A percentile compares a stretch with the other conserved stretches of the same genome.
phyloP scores from a whole-genome alignment of 192 early-diverging fungal genomes.

The Coemansia sp. region DNA sequence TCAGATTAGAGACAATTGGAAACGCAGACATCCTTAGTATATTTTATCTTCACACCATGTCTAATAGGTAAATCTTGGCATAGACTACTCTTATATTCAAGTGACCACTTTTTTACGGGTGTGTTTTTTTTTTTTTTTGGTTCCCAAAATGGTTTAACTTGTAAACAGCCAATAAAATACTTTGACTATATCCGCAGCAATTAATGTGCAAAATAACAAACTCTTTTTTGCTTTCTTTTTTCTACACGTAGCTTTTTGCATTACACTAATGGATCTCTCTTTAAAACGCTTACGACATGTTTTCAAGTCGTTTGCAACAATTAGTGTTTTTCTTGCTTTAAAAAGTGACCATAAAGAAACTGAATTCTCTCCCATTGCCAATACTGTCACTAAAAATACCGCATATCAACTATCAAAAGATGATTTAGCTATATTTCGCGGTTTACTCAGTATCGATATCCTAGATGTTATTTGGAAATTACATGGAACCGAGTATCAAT shows the following conservation, averaged over 20 bases:
- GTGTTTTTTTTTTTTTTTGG: no score
- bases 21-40: conserved; percentile 10
- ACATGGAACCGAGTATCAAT: not conserved
- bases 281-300: not conserved
- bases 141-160: no score
- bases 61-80: not conserved
- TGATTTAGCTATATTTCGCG: conserved; percentile 23
- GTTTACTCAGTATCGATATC: conserved; percentile 12
- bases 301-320: conserved; percentile 27
- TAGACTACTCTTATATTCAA: no score
- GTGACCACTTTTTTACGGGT: no score
- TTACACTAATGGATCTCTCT: not conserved
- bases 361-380: conserved; percentile 3
- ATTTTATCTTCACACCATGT: no score
- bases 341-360: conserved; percentile 8
- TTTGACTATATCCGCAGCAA: no score
- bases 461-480: conserved; percentile 17
- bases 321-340: conserved; percentile 22
- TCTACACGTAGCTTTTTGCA: not conserved
- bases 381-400: conserved; percentile 3
- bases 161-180: no score
- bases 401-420: conserved; percentile 2
- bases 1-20: conserved; percentile 21
- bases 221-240: not conserved
- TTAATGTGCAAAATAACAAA: no score